Base-by-base conservation (phyloP, 768 basidiomycete genomes). In the Cystofilobasidium bisporidii region DNA sequence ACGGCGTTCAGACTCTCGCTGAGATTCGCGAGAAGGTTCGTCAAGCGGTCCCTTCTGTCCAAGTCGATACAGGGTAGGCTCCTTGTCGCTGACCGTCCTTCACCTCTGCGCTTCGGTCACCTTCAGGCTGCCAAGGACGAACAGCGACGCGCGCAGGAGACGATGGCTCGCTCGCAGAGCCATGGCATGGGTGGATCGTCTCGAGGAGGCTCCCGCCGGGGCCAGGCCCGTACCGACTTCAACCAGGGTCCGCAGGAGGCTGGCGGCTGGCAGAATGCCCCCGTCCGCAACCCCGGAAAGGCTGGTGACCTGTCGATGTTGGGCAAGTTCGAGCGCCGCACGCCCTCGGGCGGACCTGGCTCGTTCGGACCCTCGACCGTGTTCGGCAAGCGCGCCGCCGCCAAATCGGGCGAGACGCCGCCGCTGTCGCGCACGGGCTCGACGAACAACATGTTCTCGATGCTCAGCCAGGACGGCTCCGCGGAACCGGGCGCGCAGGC, bases 121-220 rank as follows among this genome's bases (percentile, higher is more conserved):
- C 17, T n/a, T 4, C 48, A 70, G 61, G 71, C 67, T 45, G 71
- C 71, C 12, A 57, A 61, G 33, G 70, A 68, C 33, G 70, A 64
- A 32, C 67, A 67, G 24, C 61, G 41, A 17, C 63, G 67, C 18
- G 40, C 71, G 10, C 65, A 45, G 40, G 87, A 87, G 55, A 57
- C 67, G 40, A 57, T 68, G 61, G 76, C 80, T 80, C 30, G 81
- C 80, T 50, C 74, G 85, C 57, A 57, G n/a, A 60, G 62, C 28
- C 66, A 68, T 28, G 45, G 66, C 60, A 58, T 60, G 57, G 65
- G 65, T 15, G 80, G 85, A 61, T 85, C 83, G 84, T 92, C 91
- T 30, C 87, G 93, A 45, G 87, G 88, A 45, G 90, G 91, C 45
- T 97, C 93, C 64, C 83, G 90, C 63, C 86, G 91, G 50, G 94